phyloP scores from a whole-genome alignment of 495 filamentous ascomycete species.

The Hyaloscypha variabilis region DNA sequence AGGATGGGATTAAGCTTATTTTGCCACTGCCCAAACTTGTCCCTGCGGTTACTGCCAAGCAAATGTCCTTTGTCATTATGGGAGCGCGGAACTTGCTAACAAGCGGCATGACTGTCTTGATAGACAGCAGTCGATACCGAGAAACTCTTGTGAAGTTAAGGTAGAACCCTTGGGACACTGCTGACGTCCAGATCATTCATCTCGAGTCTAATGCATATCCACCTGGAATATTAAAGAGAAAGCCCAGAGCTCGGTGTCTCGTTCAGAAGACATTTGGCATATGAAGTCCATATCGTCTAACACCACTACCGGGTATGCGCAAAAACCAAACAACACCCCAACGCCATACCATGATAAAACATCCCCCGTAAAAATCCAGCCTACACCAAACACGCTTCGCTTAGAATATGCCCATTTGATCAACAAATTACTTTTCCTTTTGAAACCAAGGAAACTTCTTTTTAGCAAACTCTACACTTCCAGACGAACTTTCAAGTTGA shows the following conservation, averaged over 20 bases:
- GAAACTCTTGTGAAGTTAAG: neutral
- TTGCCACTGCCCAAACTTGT: neutral
- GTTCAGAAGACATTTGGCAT: neutral
- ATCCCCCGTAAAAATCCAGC: neutral
- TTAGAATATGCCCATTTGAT: constrained; percentile 5
- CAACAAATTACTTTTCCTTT: constrained; percentile 30
- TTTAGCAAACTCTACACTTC: constrained; percentile 41
- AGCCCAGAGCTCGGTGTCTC: neutral
- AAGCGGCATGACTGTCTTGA: neutral
- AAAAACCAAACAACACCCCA: constrained; percentile 3
- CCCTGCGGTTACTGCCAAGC: neutral
- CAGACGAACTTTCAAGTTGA: constrained; percentile 49
- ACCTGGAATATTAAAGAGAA: neutral
- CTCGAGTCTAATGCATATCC: neutral
- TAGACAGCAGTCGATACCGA: neutral
- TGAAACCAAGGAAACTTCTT: constrained; percentile 63
- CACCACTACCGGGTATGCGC: constrained; percentile 4
- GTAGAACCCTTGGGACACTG: neutral
- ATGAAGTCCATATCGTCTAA: neutral
- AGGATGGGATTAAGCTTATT: neutral
- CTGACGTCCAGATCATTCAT: neutral
- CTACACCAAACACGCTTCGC: neutral
- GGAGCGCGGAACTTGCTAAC: neutral
- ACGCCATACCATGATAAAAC: constrained; percentile 10
- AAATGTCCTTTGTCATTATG: neutral